A percentile compares a stretch with the other conserved stretches of the same genome.
These are phyloP conservation scores for Bathelium albidoporum DNA, from an alignment of 495 filamentous ascomycete genomes.

Conservation along the genomic window DNA sequence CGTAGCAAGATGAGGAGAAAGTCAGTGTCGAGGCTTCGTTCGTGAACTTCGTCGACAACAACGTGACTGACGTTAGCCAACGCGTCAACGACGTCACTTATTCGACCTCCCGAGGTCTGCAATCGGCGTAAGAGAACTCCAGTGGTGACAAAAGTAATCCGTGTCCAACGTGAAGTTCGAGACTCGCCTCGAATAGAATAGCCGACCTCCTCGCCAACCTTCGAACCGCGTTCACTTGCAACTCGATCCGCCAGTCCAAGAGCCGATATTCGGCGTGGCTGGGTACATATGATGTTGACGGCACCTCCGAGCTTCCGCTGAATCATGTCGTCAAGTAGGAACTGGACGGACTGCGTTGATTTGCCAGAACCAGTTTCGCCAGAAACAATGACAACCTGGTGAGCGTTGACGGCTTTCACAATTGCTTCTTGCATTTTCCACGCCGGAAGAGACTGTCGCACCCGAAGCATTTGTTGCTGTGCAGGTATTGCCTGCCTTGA, in stretches of 20 bases:
- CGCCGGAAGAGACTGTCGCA: conserved; percentile 67
- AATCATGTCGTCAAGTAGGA: conserved; percentile 88
- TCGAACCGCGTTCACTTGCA: conserved; percentile 75
- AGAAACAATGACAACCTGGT: conserved; percentile 90
- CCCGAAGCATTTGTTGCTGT: conserved; percentile 59
- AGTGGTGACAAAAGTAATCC: conserved; percentile 92
- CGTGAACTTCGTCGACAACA: conserved; percentile 95
- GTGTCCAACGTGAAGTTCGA: conserved; percentile 58
- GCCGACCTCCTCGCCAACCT: conserved; percentile 79
- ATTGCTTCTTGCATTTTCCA: conserved; percentile 75
- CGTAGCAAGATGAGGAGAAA: conserved; percentile 84
- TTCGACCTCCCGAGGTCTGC: conserved; percentile 71
- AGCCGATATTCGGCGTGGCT: conserved; percentile 89
- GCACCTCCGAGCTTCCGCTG: conserved; percentile 56
- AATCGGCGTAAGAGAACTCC: conserved; percentile 86
- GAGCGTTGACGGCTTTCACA: conserved; percentile 54
- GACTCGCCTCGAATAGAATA: conserved; percentile 93
- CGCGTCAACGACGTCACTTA: conserved; percentile 65
- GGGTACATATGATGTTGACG: conserved; percentile 92
- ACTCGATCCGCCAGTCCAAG: conserved; percentile 90
- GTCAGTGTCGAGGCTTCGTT: conserved; percentile 89
- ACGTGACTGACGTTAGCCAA: conserved; percentile 87
- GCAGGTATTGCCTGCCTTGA: conserved; percentile 43
- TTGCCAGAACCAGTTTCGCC: conserved; percentile 96
- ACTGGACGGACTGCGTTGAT: conserved; percentile 94